Evolutionary conservation across 148 eudicot genomes (phyloP), one percentile per base, ranked within the genome.

Genomic region (Talinum fruticosum): DNA sequence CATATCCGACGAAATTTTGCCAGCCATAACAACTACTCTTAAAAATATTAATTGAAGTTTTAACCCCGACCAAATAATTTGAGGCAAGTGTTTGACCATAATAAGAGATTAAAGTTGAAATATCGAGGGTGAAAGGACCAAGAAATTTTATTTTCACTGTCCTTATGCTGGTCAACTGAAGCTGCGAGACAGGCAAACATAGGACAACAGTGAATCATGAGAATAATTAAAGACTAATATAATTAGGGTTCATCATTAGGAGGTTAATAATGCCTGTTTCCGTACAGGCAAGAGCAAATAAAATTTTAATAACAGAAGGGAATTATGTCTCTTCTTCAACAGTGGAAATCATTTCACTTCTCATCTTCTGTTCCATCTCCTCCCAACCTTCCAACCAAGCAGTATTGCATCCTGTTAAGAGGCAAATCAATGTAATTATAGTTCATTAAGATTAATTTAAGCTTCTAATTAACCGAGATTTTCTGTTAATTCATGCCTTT

Each of bases 151-250:
- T 59, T 6, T 5, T 49, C 54, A 6, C 64, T 59, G 10, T 59
- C 64, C 64, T 59, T 23, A 29, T 59, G 64, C 64, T n/a, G 64
- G 64, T 23, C 64, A 59, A 59, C n/a, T 59, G 64, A 59, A 59
- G 64, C 64, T 59, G 26, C 2, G 64, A 59, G 2, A 59, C 26
- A 59, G 64, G 13, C 64, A 59, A n/a, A 59, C 12, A 59, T n/a
- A n/a, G 64, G 64, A 59, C 64, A 59, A n/a, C 64, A 59, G 29
- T 59, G 6, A 59, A 59, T 59, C 0, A 59, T 59, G 28, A 59
- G 12, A 59, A 5, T 59, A 59, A 59, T 59, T 1, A 59, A 59
- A 59, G 64, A 59, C 12, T 59, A 59, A 23, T n/a, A 23, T 59
- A 59, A 59, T 59, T 59, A 59, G 18, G 64, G 64, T 59, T 59